These are phyloP conservation scores for Eimeria brunetti DNA, from an alignment of 169 alveolate genomes.

Conservation along the genomic window DNA sequence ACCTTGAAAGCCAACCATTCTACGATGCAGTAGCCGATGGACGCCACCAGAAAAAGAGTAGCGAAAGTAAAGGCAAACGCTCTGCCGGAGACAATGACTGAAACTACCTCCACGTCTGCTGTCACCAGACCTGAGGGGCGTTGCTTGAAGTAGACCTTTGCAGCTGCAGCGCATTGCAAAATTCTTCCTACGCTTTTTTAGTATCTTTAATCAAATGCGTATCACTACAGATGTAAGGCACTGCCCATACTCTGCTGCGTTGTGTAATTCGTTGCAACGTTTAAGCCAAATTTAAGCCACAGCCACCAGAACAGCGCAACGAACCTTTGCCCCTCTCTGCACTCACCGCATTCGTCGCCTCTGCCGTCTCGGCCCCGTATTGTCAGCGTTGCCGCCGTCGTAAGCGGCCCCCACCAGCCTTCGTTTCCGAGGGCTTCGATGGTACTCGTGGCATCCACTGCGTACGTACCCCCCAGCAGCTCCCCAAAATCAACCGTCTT, in stretches of 20 bases:
- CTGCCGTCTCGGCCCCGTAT: conserved; percentile 65
- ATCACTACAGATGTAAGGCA: not conserved
- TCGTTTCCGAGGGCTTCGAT: conserved; percentile 41
- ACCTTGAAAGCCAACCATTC: conserved; percentile 56
- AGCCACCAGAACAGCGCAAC: not conserved
- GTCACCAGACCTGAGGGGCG: conserved; percentile 43
- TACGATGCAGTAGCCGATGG: conserved; percentile 42
- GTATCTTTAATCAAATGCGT: not conserved
- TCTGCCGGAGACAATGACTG: conserved; percentile 17
- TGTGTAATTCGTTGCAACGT: not conserved
- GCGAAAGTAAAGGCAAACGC: conserved; percentile 38
- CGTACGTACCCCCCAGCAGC: conserved; percentile 50
- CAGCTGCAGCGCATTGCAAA: conserved; percentile 9
- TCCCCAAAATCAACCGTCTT: conserved; percentile 64
- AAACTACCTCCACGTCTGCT: conserved; percentile 8
- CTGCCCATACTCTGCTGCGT: not conserved
- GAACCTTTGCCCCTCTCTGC: not conserved
- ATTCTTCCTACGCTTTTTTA: not conserved
- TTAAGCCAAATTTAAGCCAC: not conserved
- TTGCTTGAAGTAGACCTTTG: conserved; percentile 47
- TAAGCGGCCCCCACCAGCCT: conserved; percentile 75
- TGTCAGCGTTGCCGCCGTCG: conserved; percentile 38
- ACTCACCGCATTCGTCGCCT: conserved; percentile 58
- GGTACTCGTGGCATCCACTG: conserved; percentile 55
- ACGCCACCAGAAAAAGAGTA: not conserved